Conservation (phyloP, 495 filamentous ascomycete species). For the Hyphodiscus hymeniophilus region DNA sequence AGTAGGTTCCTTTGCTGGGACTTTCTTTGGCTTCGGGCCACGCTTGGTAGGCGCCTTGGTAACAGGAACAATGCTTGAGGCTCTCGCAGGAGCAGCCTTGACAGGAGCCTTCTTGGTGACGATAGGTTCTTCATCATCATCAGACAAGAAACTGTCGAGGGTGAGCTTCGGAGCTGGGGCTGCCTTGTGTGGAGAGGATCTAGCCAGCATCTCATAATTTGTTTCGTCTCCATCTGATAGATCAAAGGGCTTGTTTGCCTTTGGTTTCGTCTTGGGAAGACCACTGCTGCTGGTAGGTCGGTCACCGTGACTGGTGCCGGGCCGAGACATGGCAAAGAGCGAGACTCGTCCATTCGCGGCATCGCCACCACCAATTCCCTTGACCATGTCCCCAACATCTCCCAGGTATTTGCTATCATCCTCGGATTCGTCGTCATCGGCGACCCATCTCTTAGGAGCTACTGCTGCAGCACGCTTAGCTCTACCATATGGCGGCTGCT, state of each 20-base stretch:
- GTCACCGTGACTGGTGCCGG: slow-evolving; percentile 48
- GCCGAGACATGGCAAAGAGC: slow-evolving; percentile 63
- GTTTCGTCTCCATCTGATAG: slow-evolving; percentile 68
- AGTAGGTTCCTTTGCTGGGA: slow-evolving; percentile 20
- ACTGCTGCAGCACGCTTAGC: slow-evolving; percentile 23
- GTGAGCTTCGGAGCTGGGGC: slow-evolving; percentile 42
- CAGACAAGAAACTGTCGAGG: slow-evolving; percentile 53
- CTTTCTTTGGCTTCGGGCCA: slow-evolving; percentile 27
- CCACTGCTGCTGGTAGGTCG: slow-evolving; percentile 18
- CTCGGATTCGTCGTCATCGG: slow-evolving; percentile 28
- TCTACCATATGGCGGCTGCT: slow-evolving; percentile 15
- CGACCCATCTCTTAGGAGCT: slow-evolving; percentile 20
- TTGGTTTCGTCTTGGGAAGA: slow-evolving; percentile 37
- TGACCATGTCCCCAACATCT: slow-evolving; percentile 84
- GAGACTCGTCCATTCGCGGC: slow-evolving; percentile 43
- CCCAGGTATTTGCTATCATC: slow-evolving; percentile 64
- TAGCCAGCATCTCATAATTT: slow-evolving; percentile 76
- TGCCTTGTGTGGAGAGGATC: slow-evolving; percentile 41
- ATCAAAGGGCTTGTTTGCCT: slow-evolving; percentile 43
- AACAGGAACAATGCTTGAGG: slow-evolving; percentile 8
- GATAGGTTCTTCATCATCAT: slow-evolving; percentile 42
- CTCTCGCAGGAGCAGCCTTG: slow-evolving; percentile 17
- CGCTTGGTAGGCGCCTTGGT: slow-evolving; percentile 23
- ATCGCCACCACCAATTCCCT: slow-evolving; percentile 60
- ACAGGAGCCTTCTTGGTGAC: slow-evolving; percentile 27